phyloP scores from a whole-genome alignment of 345 rosid species.

The Cochlearia excelsa region DNA sequence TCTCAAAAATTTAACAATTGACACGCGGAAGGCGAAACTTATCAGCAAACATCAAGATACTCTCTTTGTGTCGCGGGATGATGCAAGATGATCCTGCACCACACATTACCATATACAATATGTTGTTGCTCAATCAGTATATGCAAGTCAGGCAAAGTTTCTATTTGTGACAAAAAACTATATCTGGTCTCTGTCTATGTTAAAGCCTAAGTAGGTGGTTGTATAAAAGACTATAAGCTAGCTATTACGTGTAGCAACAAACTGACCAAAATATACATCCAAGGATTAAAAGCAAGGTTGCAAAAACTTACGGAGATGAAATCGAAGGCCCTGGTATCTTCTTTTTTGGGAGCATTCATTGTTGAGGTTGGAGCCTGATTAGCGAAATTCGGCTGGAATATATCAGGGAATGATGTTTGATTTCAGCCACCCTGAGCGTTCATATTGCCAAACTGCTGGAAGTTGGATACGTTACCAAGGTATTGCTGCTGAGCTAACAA shows the following conservation, averaged over 20 bases:
- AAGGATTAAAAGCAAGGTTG: slow-evolving; percentile 20
- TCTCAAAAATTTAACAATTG: slow-evolving; percentile 21
- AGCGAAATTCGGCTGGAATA: slow-evolving; percentile 67
- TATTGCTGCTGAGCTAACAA: slow-evolving; percentile 71
- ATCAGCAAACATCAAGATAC: slow-evolving; percentile 35
- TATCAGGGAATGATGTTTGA: slow-evolving; percentile 68
- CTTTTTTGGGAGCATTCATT: slow-evolving; percentile 63
- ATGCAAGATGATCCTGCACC: slow-evolving; percentile 76
- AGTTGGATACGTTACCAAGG: slow-evolving; percentile 68
- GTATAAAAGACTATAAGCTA: not conserved
- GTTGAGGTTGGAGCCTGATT: slow-evolving; percentile 57
- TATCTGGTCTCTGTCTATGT: not conserved
- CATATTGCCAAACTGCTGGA: slow-evolving; percentile 65
- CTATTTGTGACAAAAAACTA: not conserved
- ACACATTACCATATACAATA: slow-evolving; percentile 21
- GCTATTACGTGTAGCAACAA: not conserved
- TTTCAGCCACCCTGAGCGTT: slow-evolving; percentile 49
- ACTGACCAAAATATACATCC: slow-evolving; percentile 7
- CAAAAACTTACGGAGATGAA: slow-evolving; percentile 79
- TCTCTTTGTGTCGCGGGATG: slow-evolving; percentile 75
- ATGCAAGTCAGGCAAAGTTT: slow-evolving; percentile 13
- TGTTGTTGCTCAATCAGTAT: slow-evolving; percentile 8
- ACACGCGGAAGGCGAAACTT: slow-evolving; percentile 9
- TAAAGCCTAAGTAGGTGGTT: slow-evolving; percentile 10
- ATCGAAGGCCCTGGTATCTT: slow-evolving; percentile 90